Evolutionary conservation across 164 flowering plant species (phyloP), one percentile per base, ranked within the genome.

Genomic region (Vitis amurensis): DNA sequence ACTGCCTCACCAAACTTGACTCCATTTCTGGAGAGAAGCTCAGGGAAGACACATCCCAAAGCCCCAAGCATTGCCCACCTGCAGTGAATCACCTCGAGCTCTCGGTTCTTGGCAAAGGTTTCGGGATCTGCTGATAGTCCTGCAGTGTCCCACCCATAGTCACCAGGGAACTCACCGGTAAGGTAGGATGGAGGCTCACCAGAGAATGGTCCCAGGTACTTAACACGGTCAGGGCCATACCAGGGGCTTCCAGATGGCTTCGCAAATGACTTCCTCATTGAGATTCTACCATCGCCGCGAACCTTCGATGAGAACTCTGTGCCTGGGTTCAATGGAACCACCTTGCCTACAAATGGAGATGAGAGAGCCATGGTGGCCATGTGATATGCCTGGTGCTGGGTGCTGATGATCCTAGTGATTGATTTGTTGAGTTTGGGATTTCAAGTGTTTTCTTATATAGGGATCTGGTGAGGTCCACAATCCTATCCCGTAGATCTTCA

Each of bases 1-100:
- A 77, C 76, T 8, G 80, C 76, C 64, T 77, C 77, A 10, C 80
- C 80, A 30, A 76, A 77, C 70, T 77, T 77, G 60, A 73, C 76
- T 17, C 76, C 80, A 53, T 77, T 73, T 29, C 68, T 51, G 19
- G 80, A 17, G 13, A 77, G 73, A 8, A 77, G 76, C 69, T 77
- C 80, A 1, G 76, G 76, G 71, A 77, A 77, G 47, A 66, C 73
- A 63, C 80, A 77, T 52, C 80, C 80, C 50, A 73, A 14, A 50
- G 76, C 79, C 1, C 79, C 75, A 47, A 76, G 72, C 79, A 76
- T 71, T 3, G 79, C 75, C 75, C 79, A 71, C 61, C 79, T 71
- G 59, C 44, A n/a, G 23, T 76, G 79, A 47, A 71, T 76, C 10
- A 76, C 75, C 68, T 72, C 79, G 14, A 76, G 72, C 69, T 76